Conservation (phyloP, 768 basidiomycete genomes). For the Panellus pusillus region DNA sequence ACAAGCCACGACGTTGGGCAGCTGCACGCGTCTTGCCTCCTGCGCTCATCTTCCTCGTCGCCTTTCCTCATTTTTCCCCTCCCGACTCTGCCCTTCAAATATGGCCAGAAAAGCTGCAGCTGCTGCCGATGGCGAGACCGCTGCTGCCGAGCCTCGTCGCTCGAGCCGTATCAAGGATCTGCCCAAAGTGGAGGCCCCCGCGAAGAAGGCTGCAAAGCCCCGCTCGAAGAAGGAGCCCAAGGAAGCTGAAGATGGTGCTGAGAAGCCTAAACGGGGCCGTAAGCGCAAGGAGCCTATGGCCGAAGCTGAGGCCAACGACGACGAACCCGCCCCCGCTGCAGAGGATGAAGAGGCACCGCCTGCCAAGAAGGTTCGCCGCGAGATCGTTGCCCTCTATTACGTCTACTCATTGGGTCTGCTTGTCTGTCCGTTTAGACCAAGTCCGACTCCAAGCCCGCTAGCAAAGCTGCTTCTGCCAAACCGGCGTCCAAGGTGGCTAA, state of each 20-base stretch:
- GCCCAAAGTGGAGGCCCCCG: slow-evolving; percentile 35
- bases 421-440: slow-evolving; percentile 27
- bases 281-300: slow-evolving; percentile 22
- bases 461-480: slow-evolving; percentile 36
- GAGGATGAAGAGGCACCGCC: slow-evolving; percentile 48
- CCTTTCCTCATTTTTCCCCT: neutral
- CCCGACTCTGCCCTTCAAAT: slow-evolving; percentile 15
- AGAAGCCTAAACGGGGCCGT: slow-evolving; percentile 47
- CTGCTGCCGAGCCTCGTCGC: slow-evolving; percentile 41
- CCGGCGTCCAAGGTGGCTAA: slow-evolving; percentile 42
- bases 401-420: slow-evolving; percentile 6
- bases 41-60: slow-evolving; percentile 6
- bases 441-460: slow-evolving; percentile 29
- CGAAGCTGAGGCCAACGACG: slow-evolving; percentile 28
- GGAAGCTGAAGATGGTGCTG: slow-evolving; percentile 38
- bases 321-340: slow-evolving; percentile 29
- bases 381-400: no score
- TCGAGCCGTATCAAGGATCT: slow-evolving; percentile 52
- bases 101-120: slow-evolving; percentile 50
- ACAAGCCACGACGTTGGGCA: slow-evolving; percentile 3
- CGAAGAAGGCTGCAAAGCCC: slow-evolving; percentile 52
- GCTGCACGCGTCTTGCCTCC: slow-evolving; percentile 15
- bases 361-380: slow-evolving; percentile 56
- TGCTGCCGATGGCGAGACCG: slow-evolving; percentile 37
- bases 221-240: slow-evolving; percentile 42